phyloP scores from a whole-genome alignment of 2,329 filamentous ascomycete species.

The Torrubiella hemipterigena region DNA sequence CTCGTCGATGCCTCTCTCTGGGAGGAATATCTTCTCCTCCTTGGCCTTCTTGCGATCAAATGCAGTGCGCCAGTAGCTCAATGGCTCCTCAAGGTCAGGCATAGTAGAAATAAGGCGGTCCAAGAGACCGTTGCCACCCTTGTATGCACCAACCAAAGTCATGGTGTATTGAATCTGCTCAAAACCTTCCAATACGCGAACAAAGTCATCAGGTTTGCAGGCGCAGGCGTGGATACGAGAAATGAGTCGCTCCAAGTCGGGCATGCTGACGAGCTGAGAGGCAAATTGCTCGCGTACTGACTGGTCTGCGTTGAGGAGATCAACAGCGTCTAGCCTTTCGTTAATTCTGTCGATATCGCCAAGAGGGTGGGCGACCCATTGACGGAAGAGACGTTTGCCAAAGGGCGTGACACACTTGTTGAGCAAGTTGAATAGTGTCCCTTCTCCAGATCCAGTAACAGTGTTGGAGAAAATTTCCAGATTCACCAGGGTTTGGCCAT shows the following conservation, averaged over 20 bases:
- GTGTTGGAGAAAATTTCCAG: conserved; percentile 95
- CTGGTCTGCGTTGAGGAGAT: conserved; percentile 76
- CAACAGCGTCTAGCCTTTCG: conserved; percentile 85
- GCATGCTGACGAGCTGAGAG: conserved; percentile 78
- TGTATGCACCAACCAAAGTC: conserved; percentile 60
- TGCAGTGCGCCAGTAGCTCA: conserved; percentile 81
- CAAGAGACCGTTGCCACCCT: conserved; percentile 70
- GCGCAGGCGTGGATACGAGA: conserved; percentile 86
- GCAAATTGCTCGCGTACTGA: conserved; percentile 78
- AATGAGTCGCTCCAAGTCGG: conserved; percentile 85
- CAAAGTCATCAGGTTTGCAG: conserved; percentile 87
- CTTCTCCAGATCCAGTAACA: conserved; percentile 71
- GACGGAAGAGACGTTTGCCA: conserved; percentile 87
- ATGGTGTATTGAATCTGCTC: conserved; percentile 97
- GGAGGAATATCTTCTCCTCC: conserved; percentile 71
- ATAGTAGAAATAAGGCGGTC: conserved; percentile 73
- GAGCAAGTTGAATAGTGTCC: conserved; percentile 79
- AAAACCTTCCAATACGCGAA: conserved; percentile 87
- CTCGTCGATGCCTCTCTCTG: conserved; percentile 75
- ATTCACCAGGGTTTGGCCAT: conserved; percentile 94
- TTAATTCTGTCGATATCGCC: conserved; percentile 83
- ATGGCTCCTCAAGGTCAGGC: conserved; percentile 65
- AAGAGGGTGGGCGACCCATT: conserved; percentile 94
- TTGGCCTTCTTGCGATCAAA: conserved; percentile 76
- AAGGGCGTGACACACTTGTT: conserved; percentile 95